Base-by-base conservation (phyloP, 2,329 filamentous ascomycete genomes). In the Triangularia verruculosa region DNA sequence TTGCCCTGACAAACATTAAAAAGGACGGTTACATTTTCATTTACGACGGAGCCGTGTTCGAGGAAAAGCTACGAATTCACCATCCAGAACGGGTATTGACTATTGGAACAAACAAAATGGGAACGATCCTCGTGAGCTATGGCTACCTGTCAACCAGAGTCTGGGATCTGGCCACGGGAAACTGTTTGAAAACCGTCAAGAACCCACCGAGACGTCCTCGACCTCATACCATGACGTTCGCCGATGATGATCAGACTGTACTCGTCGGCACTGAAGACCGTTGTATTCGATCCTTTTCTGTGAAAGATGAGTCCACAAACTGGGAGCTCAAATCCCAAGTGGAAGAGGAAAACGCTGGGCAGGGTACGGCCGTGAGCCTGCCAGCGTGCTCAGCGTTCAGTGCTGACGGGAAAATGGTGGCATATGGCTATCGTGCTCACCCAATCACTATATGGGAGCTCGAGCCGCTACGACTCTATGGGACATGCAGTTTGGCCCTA, bases 371-470 rank as follows among this genome's bases (percentile, higher is more conserved):
- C 15, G 47, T 71, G 11, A 74, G 74, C 61, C 66, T 67, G 2
- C 61, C 70, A 0, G 73, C 59, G 12, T 69, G 69, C 47, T 71
- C 72, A 39, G 66, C 74, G 11, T 30, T 76, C 25, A 75, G 67
- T 43, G 61, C 65, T 9, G 72, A 76, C 54, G 70, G 71, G 3
- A 70, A 43, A 0, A 56, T 73, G 62, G 61, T 73, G 54, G 72
- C 71, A 28, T 67, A 74, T 13, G 74, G 68, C 4, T 75, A 76
- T 58, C 70, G 73, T 8, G 67, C 71, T 2, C 65, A 72, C 56
- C 73, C 74, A 0, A 58, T 74, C 3, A 72, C 73, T 2, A 73
- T 70, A 0, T 74, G 73, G 73, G 72, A 75, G 28, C 57, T 70
- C 24, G 61, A 59, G 20, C 51, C 47, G 13, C 57, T 17, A 3